Evolutionary conservation across 495 filamentous ascomycete genomes (phyloP), one percentile per base, ranked within the genome.

Genomic region (Aspergillus hancockii): DNA sequence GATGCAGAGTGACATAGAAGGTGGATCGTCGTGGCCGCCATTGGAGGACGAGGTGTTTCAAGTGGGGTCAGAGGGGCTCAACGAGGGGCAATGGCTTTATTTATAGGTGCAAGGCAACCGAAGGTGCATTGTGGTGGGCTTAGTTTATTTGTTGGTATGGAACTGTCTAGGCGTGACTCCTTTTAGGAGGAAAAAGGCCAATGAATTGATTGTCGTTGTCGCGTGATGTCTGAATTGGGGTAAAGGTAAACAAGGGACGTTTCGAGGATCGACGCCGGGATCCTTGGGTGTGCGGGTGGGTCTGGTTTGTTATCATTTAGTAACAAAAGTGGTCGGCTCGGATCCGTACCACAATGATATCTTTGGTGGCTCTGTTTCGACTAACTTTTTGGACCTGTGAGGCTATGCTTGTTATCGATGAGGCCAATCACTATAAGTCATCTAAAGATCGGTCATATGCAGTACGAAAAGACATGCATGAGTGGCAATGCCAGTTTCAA

Each of bases 21-120:
- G 41, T 45, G 41, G 41, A 45, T 16, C 41, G 4, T 18, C 41
- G 18, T 2, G 6, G 19, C 3, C 19, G 43, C 12, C 9, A 47
- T 47, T 47, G 43, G 43, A 47, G 43, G 16, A n/a, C 14, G 12
- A 47, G 8, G 19, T 8, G 43, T 22, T 16, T 12, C 38, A 41
- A 6, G 38, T 41, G 38, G 43, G 43, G 43, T 47, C 19, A 19
- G 43, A 47, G 43, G 43, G 43, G 43, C 43, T 47, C 19, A 47
- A 19, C 19, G 43, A 47, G 43, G 43, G 43, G 43, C 43, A 47
- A 6, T 23, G 0, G 14, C 8, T 13, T 22, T 23, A 22, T 47
- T 47, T 47, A 18, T 19, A 43, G 40, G 36, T 40, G 36, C 36
- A 28, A n/a, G 25, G 25, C 25, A 28, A 7, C 25, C 25, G n/a